Evolutionary conservation across 768 basidiomycete species (phyloP), one percentile per base, ranked within the genome.

Genomic region (Suillus subalutaceus): DNA sequence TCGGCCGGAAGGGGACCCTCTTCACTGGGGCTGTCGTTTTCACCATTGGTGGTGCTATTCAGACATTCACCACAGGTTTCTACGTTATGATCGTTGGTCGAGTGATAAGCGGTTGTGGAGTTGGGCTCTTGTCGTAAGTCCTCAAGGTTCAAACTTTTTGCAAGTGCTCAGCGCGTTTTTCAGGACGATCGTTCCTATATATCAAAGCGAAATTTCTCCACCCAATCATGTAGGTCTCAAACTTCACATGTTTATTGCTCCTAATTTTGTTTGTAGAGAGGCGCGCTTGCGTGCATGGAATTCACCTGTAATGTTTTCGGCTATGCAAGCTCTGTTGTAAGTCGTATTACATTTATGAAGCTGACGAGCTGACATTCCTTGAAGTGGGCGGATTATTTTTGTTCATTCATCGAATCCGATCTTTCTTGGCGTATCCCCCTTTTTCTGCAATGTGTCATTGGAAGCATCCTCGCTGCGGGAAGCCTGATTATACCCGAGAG

Each of bases 201-300:
- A 95, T 77, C 93, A 97, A 81, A 94, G 93, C 71, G 96, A 98
- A 81, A 94, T 97, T 57, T 96, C 94, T 5, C 96, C 96, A 38
- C 93, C 96, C 3, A 85, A 92, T 71, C 93, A 96, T 79, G 94
- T 92, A 69, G 30, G 88, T 73, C 40, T 16, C 16, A 40, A 63
- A 23, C 52, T 46, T 48, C 44, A 18, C 37, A 52, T 53, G 2
- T 61, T 48, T 63, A n/a, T 38, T 16, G 53, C 26, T 63, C 61
- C 32, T 63, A 65, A 59, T 62, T 52, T 62, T 64, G 6, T 18
- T 40, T 64, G 44, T 71, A 96, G 90, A 88, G 96, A 70, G 96
- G 96, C 58, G 89, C 92, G 50, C 82, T 97, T 50, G 96, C 95
- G 2, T 96, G 94, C 72, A 94, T 97, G 86, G 96, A 97, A 73